Evolutionary conservation across 2,329 filamentous ascomycete species (phyloP).

Genomic region (Capronia coronata): DNA sequence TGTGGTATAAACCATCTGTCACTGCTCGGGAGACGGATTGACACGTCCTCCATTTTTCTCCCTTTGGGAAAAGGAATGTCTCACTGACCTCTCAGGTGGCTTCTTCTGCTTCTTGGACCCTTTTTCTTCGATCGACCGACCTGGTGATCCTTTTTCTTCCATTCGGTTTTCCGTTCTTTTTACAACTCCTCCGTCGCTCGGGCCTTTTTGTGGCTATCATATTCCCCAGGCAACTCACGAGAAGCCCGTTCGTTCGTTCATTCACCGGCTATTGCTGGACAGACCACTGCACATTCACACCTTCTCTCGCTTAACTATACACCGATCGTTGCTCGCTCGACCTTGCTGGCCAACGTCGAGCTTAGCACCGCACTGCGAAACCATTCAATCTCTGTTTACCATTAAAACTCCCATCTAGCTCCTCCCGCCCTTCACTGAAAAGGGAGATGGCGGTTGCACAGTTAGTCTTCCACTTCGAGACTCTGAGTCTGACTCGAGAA

Average conservation of each 20-base stretch:
- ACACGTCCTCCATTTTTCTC: constrained; percentile 7
- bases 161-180: constrained; percentile 1
- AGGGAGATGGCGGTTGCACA: constrained; percentile 25
- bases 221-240: constrained; percentile 14
- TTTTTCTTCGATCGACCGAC: neutral
- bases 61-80: constrained; percentile 16
- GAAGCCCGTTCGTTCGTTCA: neutral
- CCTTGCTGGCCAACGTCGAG: constrained; percentile 19
- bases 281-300: too few species aligned
- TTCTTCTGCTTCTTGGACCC: constrained; percentile 4
- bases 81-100: constrained; percentile 16
- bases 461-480: constrained; percentile 24
- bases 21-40: constrained; percentile 11
- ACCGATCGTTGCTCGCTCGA: constrained; percentile 1
- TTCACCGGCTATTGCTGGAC: neutral
- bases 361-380: neutral
- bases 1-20: constrained; percentile 6
- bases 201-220: neutral
- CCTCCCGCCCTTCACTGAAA: too few species aligned
- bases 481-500: constrained; percentile 2
- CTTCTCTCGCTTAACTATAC: constrained; percentile 5
- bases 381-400: neutral
- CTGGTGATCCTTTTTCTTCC: constrained; percentile 3
- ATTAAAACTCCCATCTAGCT: too few species aligned
- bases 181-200: neutral